Evolutionary conservation across 2,329 filamentous ascomycete species (phyloP), one percentile per base, ranked within the genome.

Genomic region (Nemania sp.): DNA sequence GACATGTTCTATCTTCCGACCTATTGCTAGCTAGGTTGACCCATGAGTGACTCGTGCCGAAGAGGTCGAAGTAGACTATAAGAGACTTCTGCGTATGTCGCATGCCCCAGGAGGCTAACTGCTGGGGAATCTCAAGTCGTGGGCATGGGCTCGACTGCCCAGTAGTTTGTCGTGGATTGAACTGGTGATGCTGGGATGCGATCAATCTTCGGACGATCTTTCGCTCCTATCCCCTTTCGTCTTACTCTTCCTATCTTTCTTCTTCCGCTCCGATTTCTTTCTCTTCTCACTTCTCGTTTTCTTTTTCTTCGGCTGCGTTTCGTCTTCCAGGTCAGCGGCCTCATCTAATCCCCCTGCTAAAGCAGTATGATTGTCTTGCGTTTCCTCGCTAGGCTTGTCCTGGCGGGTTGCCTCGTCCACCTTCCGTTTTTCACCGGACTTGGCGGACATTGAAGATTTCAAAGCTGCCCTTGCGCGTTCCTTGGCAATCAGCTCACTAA

Each of bases 401-500:
- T 62, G 64, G 2, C 57, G 35, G 9, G 18, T 57, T 32, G 57
- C 47, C n/a, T 66, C 68, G 32, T 71, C 69, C 2, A 69, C 65
- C 47, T 73, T 72, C 9, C 73, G 70, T 59, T 76, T 76, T 7
- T 63, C 60, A 17, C 60, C 63, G 7, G 59, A 65, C 63, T 78
- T 76, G 4, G 25, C 3, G 7, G 25, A 29, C 25, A 4, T 29
- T 7, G 25, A 29, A 4, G 81, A 73, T 67, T 78, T 83, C 52
- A 82, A 72, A 2, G 82, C 74, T 9, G 81, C 81, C 71, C 81
- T 83, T 42, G 81, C 81, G 9, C 79, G 77, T 73, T 85, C 83
- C 65, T 81, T 83, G 2, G 83, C 81, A 63, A 86, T 81, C 73
- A 83, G 81, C 65, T 85, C 82, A 3, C 79, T 79, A 35, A 87